Percentiles rank a stretch among this genome's conserved stretches.
phyloP scores from a whole-genome alignment of 1,284 basidiomycete species.

The Papiliotrema terrestris region DNA sequence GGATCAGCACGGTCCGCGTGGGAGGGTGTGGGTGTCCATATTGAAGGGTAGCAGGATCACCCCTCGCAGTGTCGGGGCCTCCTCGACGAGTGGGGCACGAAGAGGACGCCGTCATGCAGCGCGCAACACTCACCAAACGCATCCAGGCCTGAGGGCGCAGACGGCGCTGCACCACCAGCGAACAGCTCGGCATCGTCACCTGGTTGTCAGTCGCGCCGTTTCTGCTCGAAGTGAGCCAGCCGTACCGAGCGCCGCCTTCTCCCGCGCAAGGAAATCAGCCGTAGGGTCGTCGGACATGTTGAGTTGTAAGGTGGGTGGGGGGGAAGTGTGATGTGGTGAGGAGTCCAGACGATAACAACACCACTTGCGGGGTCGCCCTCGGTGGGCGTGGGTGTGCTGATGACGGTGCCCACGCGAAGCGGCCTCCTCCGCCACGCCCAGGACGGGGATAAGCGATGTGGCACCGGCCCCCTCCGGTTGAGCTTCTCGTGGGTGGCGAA shows the following conservation, averaged over 20 bases:
- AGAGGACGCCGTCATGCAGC: constrained; percentile 3
- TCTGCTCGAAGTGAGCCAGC: constrained; percentile 3
- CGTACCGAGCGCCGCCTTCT: constrained; percentile 47
- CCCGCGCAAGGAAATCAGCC: constrained; percentile 49
- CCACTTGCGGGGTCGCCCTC: no score
- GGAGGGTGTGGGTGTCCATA: not conserved
- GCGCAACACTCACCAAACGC: constrained; percentile 38
- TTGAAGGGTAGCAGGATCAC: no score
- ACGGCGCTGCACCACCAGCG: constrained; percentile 32
- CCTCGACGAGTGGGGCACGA: no score
- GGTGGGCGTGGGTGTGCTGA: no score
- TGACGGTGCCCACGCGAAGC: no score
- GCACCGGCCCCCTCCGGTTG: no score
- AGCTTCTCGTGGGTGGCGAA: no score
- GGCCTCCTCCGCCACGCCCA: no score
- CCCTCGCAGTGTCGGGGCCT: no score
- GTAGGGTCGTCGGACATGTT: constrained; percentile 50
- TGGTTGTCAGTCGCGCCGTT: constrained; percentile 6
- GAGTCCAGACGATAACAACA: not conserved
- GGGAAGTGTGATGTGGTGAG: not conserved
- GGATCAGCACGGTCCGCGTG: not conserved
- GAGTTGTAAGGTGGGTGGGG: not conserved
- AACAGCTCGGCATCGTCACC: constrained; percentile 49
- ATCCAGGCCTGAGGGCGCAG: constrained; percentile 40
- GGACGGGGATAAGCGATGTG: no score